Evolutionary conservation across 139 green algal genomes (phyloP).

Genomic region (Bryopsis sp.): DNA sequence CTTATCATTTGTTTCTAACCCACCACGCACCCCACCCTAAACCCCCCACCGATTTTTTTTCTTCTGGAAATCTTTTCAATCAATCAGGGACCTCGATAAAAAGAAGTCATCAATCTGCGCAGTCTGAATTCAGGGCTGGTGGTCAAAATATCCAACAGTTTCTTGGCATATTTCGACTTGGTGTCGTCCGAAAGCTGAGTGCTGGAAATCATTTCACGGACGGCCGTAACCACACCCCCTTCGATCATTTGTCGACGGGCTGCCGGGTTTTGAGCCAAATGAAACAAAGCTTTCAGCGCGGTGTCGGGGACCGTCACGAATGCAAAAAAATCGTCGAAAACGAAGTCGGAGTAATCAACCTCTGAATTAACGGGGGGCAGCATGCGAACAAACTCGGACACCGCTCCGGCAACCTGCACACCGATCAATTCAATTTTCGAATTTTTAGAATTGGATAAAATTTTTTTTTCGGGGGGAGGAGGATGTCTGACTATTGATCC

Average conservation of each 20-base stretch:
- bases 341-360: constrained; percentile 20
- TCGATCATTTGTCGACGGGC: constrained; percentile 15
- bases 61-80: too few species aligned
- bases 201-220: constrained; percentile 19
- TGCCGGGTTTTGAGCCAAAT: constrained; percentile 6
- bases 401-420: neutral
- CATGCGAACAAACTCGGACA: constrained; percentile 18
- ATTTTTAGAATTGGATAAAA: too few species aligned
- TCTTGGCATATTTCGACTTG: constrained; percentile 19
- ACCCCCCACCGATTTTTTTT: too few species aligned
- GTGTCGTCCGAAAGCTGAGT: constrained; percentile 19
- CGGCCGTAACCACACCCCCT: constrained; percentile 5
- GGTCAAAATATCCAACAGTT: constrained; percentile 12
- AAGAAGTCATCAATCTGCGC: constrained; percentile 8
- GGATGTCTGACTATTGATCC: too few species aligned
- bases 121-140: constrained; percentile 12
- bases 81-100: too few species aligned
- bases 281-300: constrained; percentile 14
- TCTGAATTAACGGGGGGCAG: constrained; percentile 16
- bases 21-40: too few species aligned
- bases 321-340: constrained; percentile 21
- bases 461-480: too few species aligned
- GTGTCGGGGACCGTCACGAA: constrained; percentile 19
- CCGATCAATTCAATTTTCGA: too few species aligned
- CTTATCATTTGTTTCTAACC: too few species aligned